Conservation (phyloP, 148 eudicot species). For the Beta vulgaris region DNA sequence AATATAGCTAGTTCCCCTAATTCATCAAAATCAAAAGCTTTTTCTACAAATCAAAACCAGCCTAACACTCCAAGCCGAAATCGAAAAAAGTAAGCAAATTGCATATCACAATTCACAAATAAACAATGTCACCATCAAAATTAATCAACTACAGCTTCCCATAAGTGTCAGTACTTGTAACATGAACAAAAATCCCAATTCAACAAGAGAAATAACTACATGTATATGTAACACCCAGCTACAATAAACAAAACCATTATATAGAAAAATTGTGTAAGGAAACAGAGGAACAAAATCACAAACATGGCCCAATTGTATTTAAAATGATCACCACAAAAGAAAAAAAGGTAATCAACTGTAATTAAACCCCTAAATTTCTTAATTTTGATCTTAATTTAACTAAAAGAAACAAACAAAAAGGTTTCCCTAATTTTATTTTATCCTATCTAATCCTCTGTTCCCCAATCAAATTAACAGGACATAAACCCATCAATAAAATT, state of each 20-base stretch:
- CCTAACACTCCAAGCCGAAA: neutral
- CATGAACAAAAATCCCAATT: neutral
- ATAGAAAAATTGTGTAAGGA: neutral
- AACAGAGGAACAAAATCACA: neutral
- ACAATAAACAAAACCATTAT: neutral
- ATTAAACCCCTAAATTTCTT: neutral
- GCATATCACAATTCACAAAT: neutral
- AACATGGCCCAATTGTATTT: neutral
- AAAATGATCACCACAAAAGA: neutral
- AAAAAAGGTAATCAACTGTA: neutral
- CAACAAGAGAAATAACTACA: neutral
- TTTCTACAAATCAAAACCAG: neutral
- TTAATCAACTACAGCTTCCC: neutral
- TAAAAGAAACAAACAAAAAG: neutral
- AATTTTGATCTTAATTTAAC: neutral
- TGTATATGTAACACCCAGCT: neutral
- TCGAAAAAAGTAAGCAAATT: neutral
- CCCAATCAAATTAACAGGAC: constrained; percentile 1
- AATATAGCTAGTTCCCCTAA: neutral
- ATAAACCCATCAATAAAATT: constrained; percentile 17
- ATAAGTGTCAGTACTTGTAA: neutral
- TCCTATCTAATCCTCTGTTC: neutral
- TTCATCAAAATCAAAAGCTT: too few relatives aligned
- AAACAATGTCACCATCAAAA: neutral
- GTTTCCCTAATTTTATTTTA: constrained; percentile 22